Evolutionary conservation across 2,329 filamentous ascomycete genomes (phyloP).

Genomic region (Coniella lustricola): DNA sequence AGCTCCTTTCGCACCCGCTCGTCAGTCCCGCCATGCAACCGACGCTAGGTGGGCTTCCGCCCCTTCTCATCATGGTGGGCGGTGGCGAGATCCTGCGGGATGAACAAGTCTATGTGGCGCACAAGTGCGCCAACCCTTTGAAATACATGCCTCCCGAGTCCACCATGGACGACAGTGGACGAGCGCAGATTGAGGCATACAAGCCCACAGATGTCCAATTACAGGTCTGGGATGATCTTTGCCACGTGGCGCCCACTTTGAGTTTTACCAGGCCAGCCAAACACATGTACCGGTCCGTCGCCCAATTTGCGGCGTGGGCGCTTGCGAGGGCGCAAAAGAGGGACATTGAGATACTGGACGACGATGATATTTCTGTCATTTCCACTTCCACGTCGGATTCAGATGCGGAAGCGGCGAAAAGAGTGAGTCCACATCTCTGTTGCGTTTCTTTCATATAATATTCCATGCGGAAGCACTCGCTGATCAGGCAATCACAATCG

Average conservation of each 20-base stretch:
- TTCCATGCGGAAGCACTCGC: too few relatives aligned
- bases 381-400: conserved; percentile 47
- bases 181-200: conserved; percentile 55
- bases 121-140: conserved; percentile 82
- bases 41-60: conserved; percentile 82
- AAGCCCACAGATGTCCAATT: conserved; percentile 85
- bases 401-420: conserved; percentile 20
- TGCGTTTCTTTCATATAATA: too few relatives aligned
- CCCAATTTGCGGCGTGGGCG: conserved; percentile 90
- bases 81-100: conserved; percentile 86
- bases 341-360: conserved; percentile 73
- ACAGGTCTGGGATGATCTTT: conserved; percentile 93
- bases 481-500: neutral
- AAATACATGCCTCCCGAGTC: conserved; percentile 65
- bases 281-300: conserved; percentile 86
- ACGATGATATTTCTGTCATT: conserved; percentile 69
- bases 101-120: conserved; percentile 90
- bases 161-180: conserved; percentile 56
- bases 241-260: conserved; percentile 86
- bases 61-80: conserved; percentile 77
- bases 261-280: conserved; percentile 95
- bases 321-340: conserved; percentile 74
- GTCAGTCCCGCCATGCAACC: conserved; percentile 86
- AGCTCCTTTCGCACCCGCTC: conserved; percentile 75
- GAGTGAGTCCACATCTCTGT: conserved; percentile 7